A percentile compares a stretch with the other conserved stretches of the same genome.
These are phyloP conservation scores for Schizophyllum amplum DNA, from an alignment of 1,284 basidiomycete genomes.

Conservation along the genomic window DNA sequence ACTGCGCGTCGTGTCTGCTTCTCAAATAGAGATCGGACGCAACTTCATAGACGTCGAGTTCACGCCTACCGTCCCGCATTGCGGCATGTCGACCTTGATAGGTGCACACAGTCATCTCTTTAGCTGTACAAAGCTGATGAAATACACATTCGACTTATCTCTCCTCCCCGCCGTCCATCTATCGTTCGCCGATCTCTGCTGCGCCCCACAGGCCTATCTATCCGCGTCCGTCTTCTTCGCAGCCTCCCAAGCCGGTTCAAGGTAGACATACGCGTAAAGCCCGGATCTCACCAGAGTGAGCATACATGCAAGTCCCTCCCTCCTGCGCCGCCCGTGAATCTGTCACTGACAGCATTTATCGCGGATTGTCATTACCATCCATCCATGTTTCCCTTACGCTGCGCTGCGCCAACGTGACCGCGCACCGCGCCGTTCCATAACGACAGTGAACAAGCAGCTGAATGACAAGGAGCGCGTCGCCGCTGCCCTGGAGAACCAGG, in stretches of 20 bases:
- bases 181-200: not conserved
- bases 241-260: constrained; percentile 91
- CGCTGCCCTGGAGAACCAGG: constrained; percentile 90
- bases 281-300: constrained; percentile 94
- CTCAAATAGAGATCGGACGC: constrained; percentile 72
- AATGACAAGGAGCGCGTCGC: constrained; percentile 99
- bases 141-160: too few relatives aligned
- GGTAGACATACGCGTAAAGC: constrained; percentile 89
- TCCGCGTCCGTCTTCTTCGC: constrained; percentile 86
- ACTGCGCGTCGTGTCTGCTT: constrained; percentile 87
- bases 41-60: constrained; percentile 84
- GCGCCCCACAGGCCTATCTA: constrained; percentile 64
- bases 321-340: not conserved
- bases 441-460: constrained; percentile 91
- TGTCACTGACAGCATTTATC: not conserved
- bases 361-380: not conserved
- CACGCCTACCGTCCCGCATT: constrained; percentile 97
- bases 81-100: constrained; percentile 96
- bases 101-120: too few relatives aligned
- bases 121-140: too few relatives aligned
- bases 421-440: too few relatives aligned
- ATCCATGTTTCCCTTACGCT: not conserved
- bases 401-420: not conserved
- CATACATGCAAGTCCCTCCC: constrained; percentile 54
- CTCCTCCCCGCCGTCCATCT: not conserved